Conservation (phyloP, 2,329 filamentous ascomycete species). For the Diaporthe helianthi region DNA sequence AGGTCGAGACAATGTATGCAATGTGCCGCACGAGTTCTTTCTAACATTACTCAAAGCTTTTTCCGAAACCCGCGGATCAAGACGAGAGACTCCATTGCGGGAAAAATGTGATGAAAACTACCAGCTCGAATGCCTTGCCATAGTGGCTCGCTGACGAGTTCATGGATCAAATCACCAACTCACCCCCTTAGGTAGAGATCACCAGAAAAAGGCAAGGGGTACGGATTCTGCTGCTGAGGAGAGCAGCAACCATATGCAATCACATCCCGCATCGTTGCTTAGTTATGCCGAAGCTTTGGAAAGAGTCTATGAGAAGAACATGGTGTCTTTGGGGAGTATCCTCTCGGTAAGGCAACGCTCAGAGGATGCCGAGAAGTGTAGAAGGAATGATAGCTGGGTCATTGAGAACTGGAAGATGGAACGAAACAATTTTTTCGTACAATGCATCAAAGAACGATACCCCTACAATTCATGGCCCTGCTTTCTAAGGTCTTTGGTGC, state of each 20-base stretch:
- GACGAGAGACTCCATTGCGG: not conserved
- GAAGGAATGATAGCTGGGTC: not conserved
- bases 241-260: not conserved
- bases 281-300: not conserved
- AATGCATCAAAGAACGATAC: conserved; percentile 10
- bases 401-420: not conserved
- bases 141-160: not conserved
- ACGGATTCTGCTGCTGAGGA: not conserved
- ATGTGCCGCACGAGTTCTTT: not conserved
- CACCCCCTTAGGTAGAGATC: not conserved
- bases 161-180: not conserved
- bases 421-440: not conserved
- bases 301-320: not conserved
- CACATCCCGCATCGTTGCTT: not conserved
- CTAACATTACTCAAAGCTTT: not conserved
- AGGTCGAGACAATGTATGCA: conserved; percentile 1
- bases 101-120: not conserved
- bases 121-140: not conserved
- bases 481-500: not conserved
- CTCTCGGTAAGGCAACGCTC: not conserved
- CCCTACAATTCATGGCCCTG: not conserved
- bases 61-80: not conserved
- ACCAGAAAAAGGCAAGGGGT: not conserved
- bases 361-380: not conserved
- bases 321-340: not conserved